Evolutionary conservation across 495 filamentous ascomycete species (phyloP).

Genomic region (Parmelia sp.): DNA sequence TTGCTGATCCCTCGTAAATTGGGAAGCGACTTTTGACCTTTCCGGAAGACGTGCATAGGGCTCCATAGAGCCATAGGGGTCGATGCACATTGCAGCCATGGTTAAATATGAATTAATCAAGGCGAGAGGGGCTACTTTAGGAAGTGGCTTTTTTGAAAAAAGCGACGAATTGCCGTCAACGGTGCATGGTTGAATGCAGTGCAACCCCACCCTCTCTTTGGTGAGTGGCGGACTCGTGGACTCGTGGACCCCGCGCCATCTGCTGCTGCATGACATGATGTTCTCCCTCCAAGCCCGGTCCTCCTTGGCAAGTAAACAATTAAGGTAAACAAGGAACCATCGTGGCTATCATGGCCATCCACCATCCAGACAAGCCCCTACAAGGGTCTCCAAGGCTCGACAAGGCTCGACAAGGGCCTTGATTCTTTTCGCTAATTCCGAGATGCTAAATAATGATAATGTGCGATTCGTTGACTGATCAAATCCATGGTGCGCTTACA

Average conservation of each 20-base stretch:
- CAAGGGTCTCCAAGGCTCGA: neutral
- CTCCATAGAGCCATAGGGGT: neutral
- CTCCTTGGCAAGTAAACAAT: too few species aligned
- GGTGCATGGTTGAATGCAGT: neutral
- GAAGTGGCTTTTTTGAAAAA: neutral
- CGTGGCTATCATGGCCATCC: neutral
- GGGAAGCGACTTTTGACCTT: neutral
- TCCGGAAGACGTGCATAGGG: neutral
- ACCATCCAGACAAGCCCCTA: neutral
- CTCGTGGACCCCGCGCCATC: neutral
- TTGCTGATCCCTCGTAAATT: neutral
- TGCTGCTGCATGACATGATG: neutral
- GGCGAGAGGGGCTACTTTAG: neutral
- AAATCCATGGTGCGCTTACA: slow-evolving; percentile 3
- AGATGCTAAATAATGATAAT: neutral
- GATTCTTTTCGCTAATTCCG: neutral
- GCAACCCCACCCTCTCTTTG: neutral
- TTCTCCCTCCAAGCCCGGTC: neutral
- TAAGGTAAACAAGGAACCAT: neutral
- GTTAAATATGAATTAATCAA: neutral
- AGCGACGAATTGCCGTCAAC: neutral
- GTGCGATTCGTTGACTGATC: neutral
- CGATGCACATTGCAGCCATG: neutral
- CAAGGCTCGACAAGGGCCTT: too few species aligned
- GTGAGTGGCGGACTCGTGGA: too few species aligned